Evolutionary conservation across 108 stramenopile genomes (phyloP).

Genomic region (Skeletonema marinoi): DNA sequence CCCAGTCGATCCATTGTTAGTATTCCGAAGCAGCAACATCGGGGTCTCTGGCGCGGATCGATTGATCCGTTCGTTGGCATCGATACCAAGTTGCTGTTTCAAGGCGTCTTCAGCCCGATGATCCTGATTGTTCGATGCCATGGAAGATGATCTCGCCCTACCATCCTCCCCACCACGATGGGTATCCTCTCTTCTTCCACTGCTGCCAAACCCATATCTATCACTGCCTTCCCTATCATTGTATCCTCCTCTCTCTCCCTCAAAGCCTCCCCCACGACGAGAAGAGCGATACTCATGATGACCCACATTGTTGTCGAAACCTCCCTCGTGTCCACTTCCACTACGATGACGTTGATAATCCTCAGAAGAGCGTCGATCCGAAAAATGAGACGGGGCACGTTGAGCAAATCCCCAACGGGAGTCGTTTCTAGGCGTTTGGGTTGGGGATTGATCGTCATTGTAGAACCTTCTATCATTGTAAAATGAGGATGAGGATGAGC

Average conservation of each 20-base stretch:
- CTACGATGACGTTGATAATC: neutral
- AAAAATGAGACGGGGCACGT: neutral
- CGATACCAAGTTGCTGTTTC: neutral
- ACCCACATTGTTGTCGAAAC: neutral
- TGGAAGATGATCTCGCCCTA: neutral
- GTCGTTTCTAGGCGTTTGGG: neutral
- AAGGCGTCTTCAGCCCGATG: neutral
- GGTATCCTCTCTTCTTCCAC: neutral
- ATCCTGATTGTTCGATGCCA: neutral
- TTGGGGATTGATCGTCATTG: neutral
- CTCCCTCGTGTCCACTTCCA: neutral
- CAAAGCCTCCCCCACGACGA: slow-evolving; percentile 2
- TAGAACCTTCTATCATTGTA: neutral
- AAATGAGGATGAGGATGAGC: neutral
- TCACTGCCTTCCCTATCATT: neutral
- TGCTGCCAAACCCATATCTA: neutral
- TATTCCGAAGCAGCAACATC: neutral
- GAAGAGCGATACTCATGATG: neutral
- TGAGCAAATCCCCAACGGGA: neutral
- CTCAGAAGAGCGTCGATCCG: neutral
- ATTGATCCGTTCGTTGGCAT: neutral
- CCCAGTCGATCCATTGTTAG: neutral
- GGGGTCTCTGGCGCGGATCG: neutral
- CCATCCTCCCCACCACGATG: neutral
- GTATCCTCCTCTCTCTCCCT: neutral